Evolutionary conservation across 2,329 filamentous ascomycete species (phyloP).

Genomic region (Epichloe gansuensis): DNA sequence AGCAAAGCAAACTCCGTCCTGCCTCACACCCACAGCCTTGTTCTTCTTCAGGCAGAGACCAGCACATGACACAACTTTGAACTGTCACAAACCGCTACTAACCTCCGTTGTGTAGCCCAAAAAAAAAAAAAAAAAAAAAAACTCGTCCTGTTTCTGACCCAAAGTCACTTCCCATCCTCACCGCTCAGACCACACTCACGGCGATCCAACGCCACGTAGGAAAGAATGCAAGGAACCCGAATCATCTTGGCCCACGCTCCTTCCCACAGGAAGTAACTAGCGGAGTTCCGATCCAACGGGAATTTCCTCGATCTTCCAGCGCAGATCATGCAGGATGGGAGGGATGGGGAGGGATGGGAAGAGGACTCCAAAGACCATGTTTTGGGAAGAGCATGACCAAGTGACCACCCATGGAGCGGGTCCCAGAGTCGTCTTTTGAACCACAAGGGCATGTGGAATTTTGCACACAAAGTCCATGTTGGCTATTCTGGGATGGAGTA

Average conservation of each 20-base stretch:
- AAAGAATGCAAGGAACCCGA: neutral
- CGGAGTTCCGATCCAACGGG: slow-evolving; percentile 18
- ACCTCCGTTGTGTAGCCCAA: neutral
- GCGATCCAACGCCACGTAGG: neutral
- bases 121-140: neutral
- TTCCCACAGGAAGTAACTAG: no score
- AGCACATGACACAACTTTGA: neutral
- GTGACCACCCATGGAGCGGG: neutral
- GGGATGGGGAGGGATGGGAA: no score
- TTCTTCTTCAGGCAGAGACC: no score
- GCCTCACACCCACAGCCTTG: no score
- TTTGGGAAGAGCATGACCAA: neutral
- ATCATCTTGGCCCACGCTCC: neutral
- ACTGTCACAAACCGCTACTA: no score
- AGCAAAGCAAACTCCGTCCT: no score
- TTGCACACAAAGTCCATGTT: neutral
- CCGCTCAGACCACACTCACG: neutral
- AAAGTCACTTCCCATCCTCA: no score
- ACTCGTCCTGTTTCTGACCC: no score
- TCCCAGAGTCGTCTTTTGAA: neutral
- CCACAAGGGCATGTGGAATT: no score
- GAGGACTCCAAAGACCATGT: no score
- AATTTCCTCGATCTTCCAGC: slow-evolving; percentile 15
- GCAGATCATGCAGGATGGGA: slow-evolving; percentile 16
- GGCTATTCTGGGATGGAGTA: no score